Conservation (phyloP, 2,329 filamentous ascomycete genomes). For the Dryadomyces quercus-mongolicae region DNA sequence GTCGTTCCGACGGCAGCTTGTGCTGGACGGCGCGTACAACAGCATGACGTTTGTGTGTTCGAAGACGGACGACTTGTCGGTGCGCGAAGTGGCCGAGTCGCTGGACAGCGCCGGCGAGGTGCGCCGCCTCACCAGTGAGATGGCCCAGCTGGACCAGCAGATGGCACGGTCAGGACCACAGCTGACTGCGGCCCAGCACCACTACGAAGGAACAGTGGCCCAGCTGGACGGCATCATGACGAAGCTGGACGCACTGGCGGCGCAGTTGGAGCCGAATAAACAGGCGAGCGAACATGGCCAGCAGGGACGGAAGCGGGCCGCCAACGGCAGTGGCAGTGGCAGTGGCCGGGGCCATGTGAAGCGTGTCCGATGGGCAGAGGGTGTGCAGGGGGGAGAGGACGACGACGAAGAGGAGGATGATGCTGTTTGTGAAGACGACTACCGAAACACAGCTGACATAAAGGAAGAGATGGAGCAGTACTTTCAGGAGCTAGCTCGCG, state of each 20-base stretch:
- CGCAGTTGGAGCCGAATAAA: not conserved
- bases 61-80: constrained; percentile 46
- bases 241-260: not conserved
- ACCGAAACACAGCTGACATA: not conserved
- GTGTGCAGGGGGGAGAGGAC: not conserved
- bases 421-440: not conserved
- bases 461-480: constrained; percentile 19
- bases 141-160: not conserved
- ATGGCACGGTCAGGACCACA: not conserved
- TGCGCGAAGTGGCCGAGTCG: constrained; percentile 14
- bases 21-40: constrained; percentile 42
- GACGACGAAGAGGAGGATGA: not conserved
- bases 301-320: not conserved
- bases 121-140: not conserved
- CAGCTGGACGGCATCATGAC: not conserved
- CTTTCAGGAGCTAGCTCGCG: constrained; percentile 1
- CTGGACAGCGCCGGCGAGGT: not conserved
- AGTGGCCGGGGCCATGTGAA: not conserved
- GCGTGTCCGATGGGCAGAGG: not conserved
- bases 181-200: not conserved
- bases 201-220: not conserved
- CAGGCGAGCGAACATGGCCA: not conserved
- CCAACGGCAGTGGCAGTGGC: not conserved
- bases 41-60: constrained; percentile 46
- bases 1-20: constrained; percentile 44